Percentiles rank a stretch among this genome's conserved stretches.
These are phyloP conservation scores for Pseudogymnoascus sp. DNA, from an alignment of 2,329 filamentous ascomycete species.

Conservation along the genomic window DNA sequence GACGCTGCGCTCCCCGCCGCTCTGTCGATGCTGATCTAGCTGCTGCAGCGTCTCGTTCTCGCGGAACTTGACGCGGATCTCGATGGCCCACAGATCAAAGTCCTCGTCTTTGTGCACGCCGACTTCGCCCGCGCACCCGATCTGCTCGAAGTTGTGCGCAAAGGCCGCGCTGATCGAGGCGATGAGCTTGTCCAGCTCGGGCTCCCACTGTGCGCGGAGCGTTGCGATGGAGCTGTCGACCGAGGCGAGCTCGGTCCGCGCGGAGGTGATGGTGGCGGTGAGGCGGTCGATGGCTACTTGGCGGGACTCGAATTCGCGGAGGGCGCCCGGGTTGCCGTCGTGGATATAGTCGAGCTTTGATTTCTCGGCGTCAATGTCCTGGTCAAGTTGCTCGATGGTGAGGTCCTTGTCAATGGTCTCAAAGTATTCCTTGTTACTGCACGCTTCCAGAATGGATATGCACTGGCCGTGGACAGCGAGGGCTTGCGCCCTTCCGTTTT, in stretches of 20 bases:
- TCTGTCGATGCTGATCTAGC: slow-evolving; percentile 87
- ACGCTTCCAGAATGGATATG: slow-evolving; percentile 29
- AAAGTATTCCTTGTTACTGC: slow-evolving; percentile 30
- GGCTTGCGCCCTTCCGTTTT: slow-evolving; percentile 34
- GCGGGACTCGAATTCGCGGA: slow-evolving; percentile 71
- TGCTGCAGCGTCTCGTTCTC: slow-evolving; percentile 77
- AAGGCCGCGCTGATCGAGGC: slow-evolving; percentile 83
- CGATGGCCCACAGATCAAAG: slow-evolving; percentile 88
- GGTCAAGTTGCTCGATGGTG: slow-evolving; percentile 57
- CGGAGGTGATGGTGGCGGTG: slow-evolving; percentile 49
- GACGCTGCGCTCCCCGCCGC: slow-evolving; percentile 89
- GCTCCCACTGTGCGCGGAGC: slow-evolving; percentile 73
- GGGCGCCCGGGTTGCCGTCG: slow-evolving; percentile 65
- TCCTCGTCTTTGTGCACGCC: slow-evolving; percentile 82
- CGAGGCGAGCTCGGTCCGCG: slow-evolving; percentile 47
- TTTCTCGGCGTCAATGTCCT: slow-evolving; percentile 66
- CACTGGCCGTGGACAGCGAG: slow-evolving; percentile 31
- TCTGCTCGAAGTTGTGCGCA: slow-evolving; percentile 85
- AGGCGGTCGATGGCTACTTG: slow-evolving; percentile 62
- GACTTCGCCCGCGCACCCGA: slow-evolving; percentile 90
- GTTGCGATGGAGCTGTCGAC: slow-evolving; percentile 53
- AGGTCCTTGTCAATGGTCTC: slow-evolving; percentile 40
- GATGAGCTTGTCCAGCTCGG: slow-evolving; percentile 69
- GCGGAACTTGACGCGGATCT: slow-evolving; percentile 90
- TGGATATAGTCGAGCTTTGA: slow-evolving; percentile 75